Evolutionary conservation across 2,329 filamentous ascomycete species (phyloP), one percentile per base, ranked within the genome.

Genomic region (Xylaria sp.): DNA sequence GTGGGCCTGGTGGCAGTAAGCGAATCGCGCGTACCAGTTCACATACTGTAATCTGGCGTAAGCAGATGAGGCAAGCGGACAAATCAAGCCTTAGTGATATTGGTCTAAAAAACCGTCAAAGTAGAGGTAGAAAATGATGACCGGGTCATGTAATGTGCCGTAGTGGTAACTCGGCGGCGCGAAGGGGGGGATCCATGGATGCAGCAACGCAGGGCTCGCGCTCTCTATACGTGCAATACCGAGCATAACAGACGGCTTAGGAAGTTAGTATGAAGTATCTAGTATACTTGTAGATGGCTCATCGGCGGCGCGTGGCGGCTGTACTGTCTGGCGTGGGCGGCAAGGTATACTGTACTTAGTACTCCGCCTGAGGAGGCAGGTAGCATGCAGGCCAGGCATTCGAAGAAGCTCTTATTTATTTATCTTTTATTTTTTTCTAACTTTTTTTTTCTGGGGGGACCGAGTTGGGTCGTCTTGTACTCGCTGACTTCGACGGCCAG

Each of bases 11-110:
- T 51, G 71, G 65, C 65, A 68, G 72, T 74, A 72, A 74, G 77
- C 77, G 75, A 78, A 76, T 76, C 75, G 74, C 74, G 71, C 69
- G 67, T 68, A 63, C 59, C 60, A 55, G 59, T 68, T 63, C 63
- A 70, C 69, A 47, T 58, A 72, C 25, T 66, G 70, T 68, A 67
- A 71, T 71, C 71, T 69, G 71, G 70, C 69, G 75, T 75, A 74
- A 75, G 74, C 73, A 72, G 66, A 65, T 29, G 62, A 71, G 51
- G 44, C 60, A 58, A 70, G 70, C 72, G 70, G 76, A 71, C 75
- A 72, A 76, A 77, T 76, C 73, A 77, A 68, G 67, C 62, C 53
- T 58, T 69, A 68, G 66, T 69, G 66, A 71, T 69, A 66, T 68
- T 63, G 69, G 57, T 62, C 64, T 63, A 71, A 69, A 71, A 68